phyloP scores from a whole-genome alignment of 495 filamentous ascomycete genomes.

The Penicillium samsonianum region DNA sequence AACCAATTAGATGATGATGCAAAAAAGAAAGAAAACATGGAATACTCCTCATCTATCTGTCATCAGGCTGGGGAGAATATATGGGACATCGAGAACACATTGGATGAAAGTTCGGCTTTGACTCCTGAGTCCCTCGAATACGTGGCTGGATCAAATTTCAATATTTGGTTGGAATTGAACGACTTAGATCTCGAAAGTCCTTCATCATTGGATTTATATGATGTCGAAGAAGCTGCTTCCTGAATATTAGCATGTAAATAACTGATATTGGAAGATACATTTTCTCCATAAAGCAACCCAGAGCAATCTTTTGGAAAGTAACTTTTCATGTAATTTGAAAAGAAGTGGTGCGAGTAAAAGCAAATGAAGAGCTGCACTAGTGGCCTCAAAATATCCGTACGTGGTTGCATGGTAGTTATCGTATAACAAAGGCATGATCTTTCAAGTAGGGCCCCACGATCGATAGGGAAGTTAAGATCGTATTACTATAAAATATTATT shows the following conservation, averaged over 20 bases:
- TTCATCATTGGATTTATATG: not conserved
- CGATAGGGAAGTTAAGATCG: too few relatives aligned
- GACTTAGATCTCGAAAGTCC: not conserved
- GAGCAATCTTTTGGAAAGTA: too few relatives aligned
- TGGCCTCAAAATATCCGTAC: too few relatives aligned
- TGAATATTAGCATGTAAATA: not conserved
- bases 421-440: too few relatives aligned
- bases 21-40: too few relatives aligned
- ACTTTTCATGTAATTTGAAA: too few relatives aligned
- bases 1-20: not conserved
- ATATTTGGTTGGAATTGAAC: slow-evolving; percentile 1
- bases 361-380: too few relatives aligned
- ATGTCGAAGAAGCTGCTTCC: not conserved
- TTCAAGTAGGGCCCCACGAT: too few relatives aligned
- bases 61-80: not conserved
- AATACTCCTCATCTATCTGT: not conserved
- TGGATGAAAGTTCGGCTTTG: not conserved
- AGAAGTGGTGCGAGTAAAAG: too few relatives aligned
- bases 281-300: too few relatives aligned
- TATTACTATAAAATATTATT: too few relatives aligned
- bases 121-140: not conserved
- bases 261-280: not conserved
- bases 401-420: too few relatives aligned
- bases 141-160: not conserved
- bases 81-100: not conserved